These are phyloP conservation scores for Elaphomyces granulatus DNA, from an alignment of 495 filamentous ascomycete species.

Conservation along the genomic window DNA sequence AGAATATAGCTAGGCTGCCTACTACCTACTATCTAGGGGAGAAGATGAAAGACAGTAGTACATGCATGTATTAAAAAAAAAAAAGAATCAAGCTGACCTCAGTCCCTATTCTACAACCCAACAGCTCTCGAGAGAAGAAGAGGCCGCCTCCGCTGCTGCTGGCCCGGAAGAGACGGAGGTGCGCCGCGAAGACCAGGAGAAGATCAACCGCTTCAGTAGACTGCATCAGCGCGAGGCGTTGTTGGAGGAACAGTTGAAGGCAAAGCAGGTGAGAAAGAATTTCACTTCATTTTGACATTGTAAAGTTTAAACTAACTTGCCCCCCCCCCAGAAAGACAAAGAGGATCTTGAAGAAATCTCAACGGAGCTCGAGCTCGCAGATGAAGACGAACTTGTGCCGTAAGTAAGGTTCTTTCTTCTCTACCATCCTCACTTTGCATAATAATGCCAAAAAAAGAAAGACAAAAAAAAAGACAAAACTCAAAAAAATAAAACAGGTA, in stretches of 20 bases:
- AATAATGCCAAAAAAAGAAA: background rate
- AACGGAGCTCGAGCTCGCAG: constrained; percentile 81
- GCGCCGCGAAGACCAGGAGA: constrained; percentile 91
- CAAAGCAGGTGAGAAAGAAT: constrained; percentile 70
- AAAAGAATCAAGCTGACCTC: too few relatives aligned
- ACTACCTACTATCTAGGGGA: too few relatives aligned
- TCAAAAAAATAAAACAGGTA: constrained; percentile 57
- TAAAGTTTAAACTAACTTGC: constrained; percentile 1
- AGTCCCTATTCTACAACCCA: too few relatives aligned
- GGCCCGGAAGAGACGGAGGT: constrained; percentile 75
- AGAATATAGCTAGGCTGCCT: too few relatives aligned
- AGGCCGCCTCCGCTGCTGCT: constrained; percentile 35
- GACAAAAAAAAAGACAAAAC: background rate
- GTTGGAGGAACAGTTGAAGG: constrained; percentile 68
- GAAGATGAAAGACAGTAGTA: too few relatives aligned
- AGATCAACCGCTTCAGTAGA: constrained; percentile 94
- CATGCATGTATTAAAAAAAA: too few relatives aligned
- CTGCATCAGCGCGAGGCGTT: constrained; percentile 71
- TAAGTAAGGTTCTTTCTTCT: constrained; percentile 27
- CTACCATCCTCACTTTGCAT: constrained; percentile 2
- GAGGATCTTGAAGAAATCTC: constrained; percentile 91
- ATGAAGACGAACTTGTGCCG: constrained; percentile 90
- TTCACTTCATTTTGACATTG: constrained; percentile 2
- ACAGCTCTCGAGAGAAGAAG: constrained; percentile 91
- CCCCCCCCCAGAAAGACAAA: constrained; percentile 69